Evolutionary conservation across 352 stramenopile species (phyloP).

Genomic region (Phytophthora tubulina): DNA sequence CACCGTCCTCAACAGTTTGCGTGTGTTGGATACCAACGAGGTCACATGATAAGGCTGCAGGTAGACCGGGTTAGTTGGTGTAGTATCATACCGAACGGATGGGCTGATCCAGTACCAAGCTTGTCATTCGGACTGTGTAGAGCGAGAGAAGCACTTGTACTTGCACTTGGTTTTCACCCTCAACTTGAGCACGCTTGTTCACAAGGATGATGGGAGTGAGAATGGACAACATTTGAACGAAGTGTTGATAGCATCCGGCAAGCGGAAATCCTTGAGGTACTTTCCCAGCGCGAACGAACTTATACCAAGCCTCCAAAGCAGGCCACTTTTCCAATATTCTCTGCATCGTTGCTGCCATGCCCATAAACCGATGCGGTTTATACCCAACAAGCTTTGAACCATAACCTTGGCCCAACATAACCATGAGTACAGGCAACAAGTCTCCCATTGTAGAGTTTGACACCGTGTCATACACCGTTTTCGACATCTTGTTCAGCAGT

Average conservation of each 20-base stretch:
- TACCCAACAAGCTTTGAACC: neutral
- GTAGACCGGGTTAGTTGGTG: too few relatives aligned
- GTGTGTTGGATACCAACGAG: too few relatives aligned
- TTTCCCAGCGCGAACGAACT: neutral
- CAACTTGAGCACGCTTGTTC: neutral
- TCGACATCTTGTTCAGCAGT: neutral
- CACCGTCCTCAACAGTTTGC: too few relatives aligned
- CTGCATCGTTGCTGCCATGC: neutral
- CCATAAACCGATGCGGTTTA: constrained; percentile 9
- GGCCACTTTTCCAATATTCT: neutral
- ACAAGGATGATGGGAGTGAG: neutral
- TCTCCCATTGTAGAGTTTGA: neutral
- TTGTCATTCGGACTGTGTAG: too few relatives aligned
- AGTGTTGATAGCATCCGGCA: neutral
- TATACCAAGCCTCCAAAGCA: constrained; percentile 1
- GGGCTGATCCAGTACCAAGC: too few relatives aligned
- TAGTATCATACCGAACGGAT: too few relatives aligned
- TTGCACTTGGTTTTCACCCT: too few relatives aligned
- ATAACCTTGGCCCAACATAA: neutral
- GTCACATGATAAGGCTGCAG: too few relatives aligned
- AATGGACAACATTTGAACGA: neutral
- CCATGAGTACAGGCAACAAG: constrained; percentile 5
- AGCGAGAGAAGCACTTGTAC: too few relatives aligned
- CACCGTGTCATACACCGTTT: neutral
- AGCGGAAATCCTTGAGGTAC: neutral